phyloP scores from a whole-genome alignment of 495 filamentous ascomycete genomes.

The Penicillium robsamsonii region DNA sequence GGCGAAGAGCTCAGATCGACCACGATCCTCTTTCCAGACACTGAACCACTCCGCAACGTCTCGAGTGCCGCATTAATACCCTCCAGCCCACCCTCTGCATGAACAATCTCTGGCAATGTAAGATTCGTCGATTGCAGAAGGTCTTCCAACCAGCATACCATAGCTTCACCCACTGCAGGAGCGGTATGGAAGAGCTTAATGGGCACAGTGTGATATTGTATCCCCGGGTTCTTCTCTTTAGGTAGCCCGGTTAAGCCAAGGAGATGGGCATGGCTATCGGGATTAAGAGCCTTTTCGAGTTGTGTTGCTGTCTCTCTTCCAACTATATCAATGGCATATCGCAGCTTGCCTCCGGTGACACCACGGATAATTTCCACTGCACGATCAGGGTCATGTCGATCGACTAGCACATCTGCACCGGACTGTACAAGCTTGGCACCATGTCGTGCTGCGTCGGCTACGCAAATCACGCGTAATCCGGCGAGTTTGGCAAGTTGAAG shows the following conservation, averaged over 20 bases:
- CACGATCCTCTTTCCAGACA: slow-evolving; percentile 59
- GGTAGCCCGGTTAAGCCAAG: slow-evolving; percentile 63
- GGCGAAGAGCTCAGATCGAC: slow-evolving; percentile 37
- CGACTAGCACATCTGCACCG: slow-evolving; percentile 59
- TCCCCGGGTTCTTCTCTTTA: slow-evolving; percentile 43
- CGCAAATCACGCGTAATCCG: slow-evolving; percentile 54
- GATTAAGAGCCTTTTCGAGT: slow-evolving; percentile 47
- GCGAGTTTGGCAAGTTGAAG: slow-evolving; percentile 60
- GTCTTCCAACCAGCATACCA: slow-evolving; percentile 60
- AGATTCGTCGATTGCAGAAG: slow-evolving; percentile 50
- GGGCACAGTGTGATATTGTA: slow-evolving; percentile 59
- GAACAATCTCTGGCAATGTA: slow-evolving; percentile 56
- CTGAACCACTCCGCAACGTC: slow-evolving; percentile 53
- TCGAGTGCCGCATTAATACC: slow-evolving; percentile 64
- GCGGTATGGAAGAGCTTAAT: slow-evolving; percentile 69
- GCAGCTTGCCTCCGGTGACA: slow-evolving; percentile 50
- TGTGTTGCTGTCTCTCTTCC: slow-evolving; percentile 56
- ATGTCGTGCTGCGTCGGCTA: slow-evolving; percentile 61
- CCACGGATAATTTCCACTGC: slow-evolving; percentile 59
- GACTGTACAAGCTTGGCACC: slow-evolving; percentile 52
- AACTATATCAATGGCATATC: slow-evolving; percentile 62
- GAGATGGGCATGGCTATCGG: slow-evolving; percentile 49
- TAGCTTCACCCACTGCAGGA: slow-evolving; percentile 51
- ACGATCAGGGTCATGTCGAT: slow-evolving; percentile 56
- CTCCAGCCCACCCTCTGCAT: slow-evolving; percentile 55